Evolutionary conservation across 2,329 filamentous ascomycete genomes (phyloP).

Genomic region (Calonectria hongkongensis): DNA sequence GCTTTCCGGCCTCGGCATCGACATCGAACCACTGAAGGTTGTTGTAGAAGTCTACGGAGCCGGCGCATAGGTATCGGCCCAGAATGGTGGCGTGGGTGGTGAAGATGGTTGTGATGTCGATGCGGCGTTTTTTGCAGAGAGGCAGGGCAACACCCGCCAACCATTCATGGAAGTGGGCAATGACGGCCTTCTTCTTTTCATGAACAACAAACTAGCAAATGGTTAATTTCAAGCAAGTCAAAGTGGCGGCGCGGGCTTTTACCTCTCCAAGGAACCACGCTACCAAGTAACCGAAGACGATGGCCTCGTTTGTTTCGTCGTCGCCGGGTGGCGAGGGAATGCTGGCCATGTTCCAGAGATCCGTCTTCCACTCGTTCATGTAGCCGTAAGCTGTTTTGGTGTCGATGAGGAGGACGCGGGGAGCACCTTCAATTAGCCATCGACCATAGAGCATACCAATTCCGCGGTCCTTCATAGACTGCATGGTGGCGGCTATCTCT

Average conservation of each 20-base stretch:
- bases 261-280: slow-evolving; percentile 99
- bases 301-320: slow-evolving; percentile 96
- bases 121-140: slow-evolving; percentile 92
- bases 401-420: slow-evolving; percentile 94
- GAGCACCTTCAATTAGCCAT: slow-evolving; percentile 98
- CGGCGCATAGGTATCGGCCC: slow-evolving; percentile 96
- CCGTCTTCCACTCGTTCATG: slow-evolving; percentile 96
- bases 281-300: slow-evolving; percentile 97
- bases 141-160: slow-evolving; percentile 94
- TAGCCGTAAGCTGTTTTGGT: slow-evolving; percentile 94
- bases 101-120: slow-evolving; percentile 98
- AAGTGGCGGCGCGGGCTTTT: slow-evolving; percentile 55
- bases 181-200: slow-evolving; percentile 92
- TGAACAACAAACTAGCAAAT: slow-evolving; percentile 87
- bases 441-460: slow-evolving; percentile 93
- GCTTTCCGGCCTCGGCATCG: slow-evolving; percentile 96
- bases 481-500: slow-evolving; percentile 87
- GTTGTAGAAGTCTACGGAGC: slow-evolving; percentile 99
- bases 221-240: slow-evolving; percentile 37
- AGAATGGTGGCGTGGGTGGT: slow-evolving; percentile 97
- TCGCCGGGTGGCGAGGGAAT: slow-evolving; percentile 96
- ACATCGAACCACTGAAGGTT: slow-evolving; percentile 98
- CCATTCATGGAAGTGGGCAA: slow-evolving; percentile 99
- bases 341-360: slow-evolving; percentile 93
- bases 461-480: slow-evolving; percentile 94